Evolutionary conservation across 345 rosid species (phyloP).

Genomic region (Excoecaria agallocha): DNA sequence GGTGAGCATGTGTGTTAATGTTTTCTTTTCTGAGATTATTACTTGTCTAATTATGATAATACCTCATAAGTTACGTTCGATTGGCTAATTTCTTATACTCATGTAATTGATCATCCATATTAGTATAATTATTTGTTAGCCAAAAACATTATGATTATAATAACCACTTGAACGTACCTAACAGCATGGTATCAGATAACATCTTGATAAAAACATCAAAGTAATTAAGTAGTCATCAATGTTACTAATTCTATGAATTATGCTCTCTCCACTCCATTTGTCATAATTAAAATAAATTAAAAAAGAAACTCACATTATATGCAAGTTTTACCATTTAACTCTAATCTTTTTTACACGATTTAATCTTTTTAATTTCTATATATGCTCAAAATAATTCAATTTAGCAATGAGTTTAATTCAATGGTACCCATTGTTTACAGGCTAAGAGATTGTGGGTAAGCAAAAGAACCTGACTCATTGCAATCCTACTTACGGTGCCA

Average conservation of each 20-base stretch:
- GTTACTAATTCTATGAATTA: background rate
- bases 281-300: no score
- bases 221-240: background rate
- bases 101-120: background rate
- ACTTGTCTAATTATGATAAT: constrained; percentile 3
- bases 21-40: background rate
- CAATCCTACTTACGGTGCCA: no score
- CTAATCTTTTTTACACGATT: no score
- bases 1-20: background rate
- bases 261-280: no score
- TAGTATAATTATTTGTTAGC: constrained; percentile 4
- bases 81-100: constrained; percentile 13
- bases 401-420: no score
- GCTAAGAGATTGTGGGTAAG: no score
- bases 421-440: no score
- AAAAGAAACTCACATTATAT: no score
- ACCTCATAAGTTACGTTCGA: constrained; percentile 7
- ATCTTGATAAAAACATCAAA: background rate
- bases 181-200: background rate
- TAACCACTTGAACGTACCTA: constrained; percentile 23
- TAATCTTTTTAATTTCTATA: no score
- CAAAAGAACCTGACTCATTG: no score
- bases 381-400: no score
- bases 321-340: no score
- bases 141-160: constrained; percentile 16